Evolutionary conservation across 257 asterid genomes (phyloP).

Genomic region (Phtheirospermum japonicum): DNA sequence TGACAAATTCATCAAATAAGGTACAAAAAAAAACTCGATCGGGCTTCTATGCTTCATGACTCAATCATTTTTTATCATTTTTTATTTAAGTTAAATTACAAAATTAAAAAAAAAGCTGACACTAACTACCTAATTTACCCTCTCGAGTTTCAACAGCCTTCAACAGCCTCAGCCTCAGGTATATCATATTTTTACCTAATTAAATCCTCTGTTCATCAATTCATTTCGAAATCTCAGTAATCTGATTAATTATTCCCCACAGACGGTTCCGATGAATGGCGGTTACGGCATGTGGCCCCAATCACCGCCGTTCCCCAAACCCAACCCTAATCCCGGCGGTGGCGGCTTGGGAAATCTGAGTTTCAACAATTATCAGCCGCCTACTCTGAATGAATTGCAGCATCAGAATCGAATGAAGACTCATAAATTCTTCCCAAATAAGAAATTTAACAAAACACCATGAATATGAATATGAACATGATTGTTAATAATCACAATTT

Average conservation of each 20-base stretch:
- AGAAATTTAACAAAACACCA: slow-evolving; percentile 42
- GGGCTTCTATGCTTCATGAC: too few species aligned
- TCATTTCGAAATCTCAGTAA: neutral
- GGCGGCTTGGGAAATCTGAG: slow-evolving; percentile 39
- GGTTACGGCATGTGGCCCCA: slow-evolving; percentile 60
- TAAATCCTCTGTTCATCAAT: neutral
- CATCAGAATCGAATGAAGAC: too few species aligned
- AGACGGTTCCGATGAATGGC: slow-evolving; percentile 53
- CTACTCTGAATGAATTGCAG: too few species aligned
- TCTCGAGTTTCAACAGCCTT: too few species aligned
- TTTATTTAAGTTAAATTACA: too few species aligned
- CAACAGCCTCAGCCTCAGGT: slow-evolving; percentile 48
- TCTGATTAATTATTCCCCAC: slow-evolving; percentile 23
- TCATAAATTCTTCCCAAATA: slow-evolving; percentile 49
- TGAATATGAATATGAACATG: slow-evolving; percentile 22
- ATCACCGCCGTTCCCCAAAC: slow-evolving; percentile 42
- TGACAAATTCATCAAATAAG: too few species aligned
- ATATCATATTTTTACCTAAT: slow-evolving; percentile 13
- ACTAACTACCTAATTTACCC: too few species aligned
- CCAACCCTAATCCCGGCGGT: slow-evolving; percentile 28
- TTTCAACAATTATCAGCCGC: too few species aligned
- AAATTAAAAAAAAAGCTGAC: too few species aligned
- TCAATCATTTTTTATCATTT: too few species aligned
- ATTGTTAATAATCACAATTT: slow-evolving; percentile 29
- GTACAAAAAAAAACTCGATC: too few species aligned